A percentile compares a stretch with the other conserved stretches of the same genome.
Evolutionary conservation across 306 rosid species (phyloP).

Genomic region (Alnus glutinosa): DNA sequence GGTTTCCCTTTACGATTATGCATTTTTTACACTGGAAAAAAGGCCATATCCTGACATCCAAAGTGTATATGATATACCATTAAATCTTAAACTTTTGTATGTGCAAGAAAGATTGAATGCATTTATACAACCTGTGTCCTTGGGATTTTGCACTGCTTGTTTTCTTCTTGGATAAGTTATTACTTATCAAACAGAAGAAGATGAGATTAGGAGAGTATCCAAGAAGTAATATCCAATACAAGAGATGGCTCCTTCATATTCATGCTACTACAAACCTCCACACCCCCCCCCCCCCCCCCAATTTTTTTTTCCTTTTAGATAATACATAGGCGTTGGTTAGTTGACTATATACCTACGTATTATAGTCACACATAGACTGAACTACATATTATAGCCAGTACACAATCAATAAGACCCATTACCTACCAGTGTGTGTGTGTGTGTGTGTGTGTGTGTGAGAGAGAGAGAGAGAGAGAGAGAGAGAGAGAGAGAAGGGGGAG

Average conservation of each 20-base stretch:
- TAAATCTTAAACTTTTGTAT: not conserved
- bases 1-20: not conserved
- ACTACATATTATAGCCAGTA: not conserved
- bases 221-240: not conserved
- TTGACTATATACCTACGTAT: not conserved
- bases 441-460: not conserved
- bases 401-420: conserved; percentile 8
- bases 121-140: not conserved
- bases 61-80: not conserved
- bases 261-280: not conserved
- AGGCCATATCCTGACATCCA: not conserved
- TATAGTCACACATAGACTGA: not conserved
- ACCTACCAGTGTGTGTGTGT: not conserved
- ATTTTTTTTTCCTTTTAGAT: no score
- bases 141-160: not conserved
- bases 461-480: not conserved
- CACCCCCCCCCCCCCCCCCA: not conserved
- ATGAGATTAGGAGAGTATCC: not conserved
- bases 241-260: not conserved
- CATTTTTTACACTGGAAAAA: not conserved
- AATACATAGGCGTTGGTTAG: not conserved
- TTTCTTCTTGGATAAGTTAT: not conserved
- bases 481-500: not conserved
- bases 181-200: not conserved
- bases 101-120: not conserved